phyloP scores from a whole-genome alignment of 1,139 yeast species.

The Kodamaea sp. region DNA sequence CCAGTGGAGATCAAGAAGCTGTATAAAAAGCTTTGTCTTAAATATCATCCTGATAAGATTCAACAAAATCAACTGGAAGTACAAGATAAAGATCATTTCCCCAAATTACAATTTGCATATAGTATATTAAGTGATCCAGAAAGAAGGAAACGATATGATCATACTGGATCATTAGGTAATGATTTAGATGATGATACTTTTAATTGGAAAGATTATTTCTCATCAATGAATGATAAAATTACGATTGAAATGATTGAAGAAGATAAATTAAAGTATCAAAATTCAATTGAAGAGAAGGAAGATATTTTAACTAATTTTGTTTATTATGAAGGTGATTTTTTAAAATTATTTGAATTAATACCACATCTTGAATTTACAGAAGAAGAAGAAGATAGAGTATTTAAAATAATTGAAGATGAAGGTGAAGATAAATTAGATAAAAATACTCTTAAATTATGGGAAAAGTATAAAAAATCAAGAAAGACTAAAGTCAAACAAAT shows the following conservation, averaged over 20 bases:
- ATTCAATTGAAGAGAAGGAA: conserved; percentile 59
- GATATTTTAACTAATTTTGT: conserved; percentile 62
- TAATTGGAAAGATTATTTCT: conserved; percentile 66
- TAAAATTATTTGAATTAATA: conserved; percentile 65
- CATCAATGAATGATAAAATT: conserved; percentile 54
- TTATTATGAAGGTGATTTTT: conserved; percentile 65
- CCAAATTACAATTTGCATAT: conserved; percentile 73
- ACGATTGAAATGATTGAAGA: conserved; percentile 72
- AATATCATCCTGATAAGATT: conserved; percentile 77
- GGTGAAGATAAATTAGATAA: conserved; percentile 26
- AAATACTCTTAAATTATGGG: conserved; percentile 42
- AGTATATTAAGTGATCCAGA: conserved; percentile 59
- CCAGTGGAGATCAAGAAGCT: conserved; percentile 63
- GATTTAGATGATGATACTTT: conserved; percentile 35
- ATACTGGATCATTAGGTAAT: conserved; percentile 63
- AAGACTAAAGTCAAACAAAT: conserved; percentile 44
- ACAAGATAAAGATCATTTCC: conserved; percentile 49
- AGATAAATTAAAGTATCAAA: conserved; percentile 62
- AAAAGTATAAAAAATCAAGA: conserved; percentile 49
- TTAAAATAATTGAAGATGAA: conserved; percentile 45
- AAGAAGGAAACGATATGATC: conserved; percentile 58
- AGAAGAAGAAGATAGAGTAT: conserved; percentile 59
- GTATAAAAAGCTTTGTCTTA: conserved; percentile 66
- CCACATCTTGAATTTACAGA: conserved; percentile 71
- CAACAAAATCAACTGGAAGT: conserved; percentile 27